Percentiles rank a stretch among this genome's conserved stretches.
Evolutionary conservation across 2,329 filamentous ascomycete genomes (phyloP).

Genomic region (Claviceps spartinae): DNA sequence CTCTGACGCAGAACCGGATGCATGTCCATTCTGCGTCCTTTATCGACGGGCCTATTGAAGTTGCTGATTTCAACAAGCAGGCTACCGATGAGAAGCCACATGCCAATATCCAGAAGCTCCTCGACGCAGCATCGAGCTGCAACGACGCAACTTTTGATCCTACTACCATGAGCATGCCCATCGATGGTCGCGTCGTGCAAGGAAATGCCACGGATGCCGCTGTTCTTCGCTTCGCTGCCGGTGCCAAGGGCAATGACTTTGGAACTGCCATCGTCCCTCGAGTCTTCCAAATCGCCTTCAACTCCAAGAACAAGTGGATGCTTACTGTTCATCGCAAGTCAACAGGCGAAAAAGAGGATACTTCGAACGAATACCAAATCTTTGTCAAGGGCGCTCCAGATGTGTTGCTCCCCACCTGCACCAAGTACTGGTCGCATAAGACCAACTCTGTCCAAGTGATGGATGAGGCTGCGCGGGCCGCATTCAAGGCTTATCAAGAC

Average conservation of each 20-base stretch:
- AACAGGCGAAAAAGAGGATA: conserved; percentile 10
- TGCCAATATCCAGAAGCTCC: conserved; percentile 11
- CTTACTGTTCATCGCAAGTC: conserved; percentile 23
- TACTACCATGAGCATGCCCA: conserved; percentile 19
- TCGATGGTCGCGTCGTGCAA: conserved; percentile 21
- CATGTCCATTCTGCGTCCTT: conserved; percentile 25
- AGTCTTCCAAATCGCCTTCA: conserved; percentile 32
- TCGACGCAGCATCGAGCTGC: conserved; percentile 22
- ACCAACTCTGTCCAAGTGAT: conserved; percentile 20
- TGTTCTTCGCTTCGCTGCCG: conserved; percentile 25
- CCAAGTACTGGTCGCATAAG: conserved; percentile 21
- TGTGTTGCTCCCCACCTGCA: conserved; percentile 27
- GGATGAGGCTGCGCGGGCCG: conserved; percentile 17
- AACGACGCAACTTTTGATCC: conserved; percentile 31
- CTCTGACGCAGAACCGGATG: conserved; percentile 31
- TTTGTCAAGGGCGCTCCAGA: conserved; percentile 42
- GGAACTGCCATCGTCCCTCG: conserved; percentile 11
- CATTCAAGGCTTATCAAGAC: conserved; percentile 25
- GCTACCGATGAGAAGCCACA: conserved; percentile 8
- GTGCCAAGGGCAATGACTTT: conserved; percentile 9
- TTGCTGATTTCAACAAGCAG: conserved; percentile 13
- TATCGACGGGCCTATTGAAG: conserved; percentile 18
- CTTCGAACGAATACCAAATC: conserved; percentile 22
- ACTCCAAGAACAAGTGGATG: conserved; percentile 38
- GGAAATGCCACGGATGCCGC: conserved; percentile 31